A percentile compares a stretch with the other conserved stretches of the same genome.
phyloP scores from a whole-genome alignment of 176 grass and related monocot species.

The Poa annua region DNA sequence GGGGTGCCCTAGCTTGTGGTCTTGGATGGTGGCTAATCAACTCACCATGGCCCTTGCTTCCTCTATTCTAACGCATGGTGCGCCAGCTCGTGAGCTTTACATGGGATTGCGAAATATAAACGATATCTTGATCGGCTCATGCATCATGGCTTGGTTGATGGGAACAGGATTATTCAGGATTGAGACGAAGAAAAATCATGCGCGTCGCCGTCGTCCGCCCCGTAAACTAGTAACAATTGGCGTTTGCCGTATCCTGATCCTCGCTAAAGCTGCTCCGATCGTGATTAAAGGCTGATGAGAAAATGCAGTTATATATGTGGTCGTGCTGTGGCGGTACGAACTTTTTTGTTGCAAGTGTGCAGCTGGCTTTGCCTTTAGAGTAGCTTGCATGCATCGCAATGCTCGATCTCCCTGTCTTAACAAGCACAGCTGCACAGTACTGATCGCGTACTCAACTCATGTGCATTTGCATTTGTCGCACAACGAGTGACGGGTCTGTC shows the following conservation, averaged over 20 bases:
- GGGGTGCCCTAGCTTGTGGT: background rate
- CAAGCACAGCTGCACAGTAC: background rate
- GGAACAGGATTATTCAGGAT: conserved; percentile 33
- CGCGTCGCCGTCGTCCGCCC: background rate
- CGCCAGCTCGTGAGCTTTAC: background rate
- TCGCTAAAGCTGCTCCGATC: conserved; percentile 17
- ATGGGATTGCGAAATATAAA: background rate
- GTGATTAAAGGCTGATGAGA: background rate
- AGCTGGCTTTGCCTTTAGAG: background rate
- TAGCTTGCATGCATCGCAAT: conserved; percentile 22
- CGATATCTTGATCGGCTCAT: background rate
- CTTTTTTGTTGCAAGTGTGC: background rate
- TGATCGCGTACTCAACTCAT: background rate
- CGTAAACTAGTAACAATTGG: background rate
- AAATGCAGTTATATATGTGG: conserved; percentile 7
- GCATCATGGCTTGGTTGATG: background rate
- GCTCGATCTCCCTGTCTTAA: background rate
- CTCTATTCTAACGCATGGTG: background rate
- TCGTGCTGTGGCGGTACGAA: background rate
- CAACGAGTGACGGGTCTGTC: no score
- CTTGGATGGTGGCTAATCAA: background rate
- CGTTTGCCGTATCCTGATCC: conserved; percentile 24
- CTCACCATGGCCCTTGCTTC: background rate
- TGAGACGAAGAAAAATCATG: background rate
- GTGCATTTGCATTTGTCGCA: background rate